These are phyloP conservation scores for Blastobotrys serpentis DNA, from an alignment of 1,139 yeast genomes.

Conservation along the genomic window DNA sequence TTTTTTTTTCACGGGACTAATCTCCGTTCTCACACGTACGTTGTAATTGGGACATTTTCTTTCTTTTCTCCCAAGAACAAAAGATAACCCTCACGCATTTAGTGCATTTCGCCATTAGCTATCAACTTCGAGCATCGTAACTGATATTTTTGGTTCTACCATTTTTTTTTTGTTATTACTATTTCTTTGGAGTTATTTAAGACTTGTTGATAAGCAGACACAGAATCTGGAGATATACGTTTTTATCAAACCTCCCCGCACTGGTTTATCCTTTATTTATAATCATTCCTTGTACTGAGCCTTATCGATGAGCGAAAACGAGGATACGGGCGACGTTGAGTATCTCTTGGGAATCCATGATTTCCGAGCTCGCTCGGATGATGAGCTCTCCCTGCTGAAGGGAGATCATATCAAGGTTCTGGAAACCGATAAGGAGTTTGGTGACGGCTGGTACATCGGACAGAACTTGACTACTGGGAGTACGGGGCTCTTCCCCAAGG, in stretches of 20 bases:
- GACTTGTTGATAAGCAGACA: too few relatives aligned
- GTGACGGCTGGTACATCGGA: slow-evolving; percentile 96
- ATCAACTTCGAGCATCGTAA: too few relatives aligned
- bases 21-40: neutral
- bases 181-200: too few relatives aligned
- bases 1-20: too few relatives aligned
- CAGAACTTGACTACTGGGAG: slow-evolving; percentile 65
- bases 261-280: neutral
- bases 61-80: neutral
- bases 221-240: too few relatives aligned
- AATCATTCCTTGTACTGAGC: neutral
- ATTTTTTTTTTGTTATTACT: neutral
- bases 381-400: slow-evolving; percentile 73
- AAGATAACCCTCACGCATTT: neutral
- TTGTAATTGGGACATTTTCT: neutral
- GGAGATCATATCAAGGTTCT: slow-evolving; percentile 89
- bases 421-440: slow-evolving; percentile 88
- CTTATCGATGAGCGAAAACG: slow-evolving; percentile 3
- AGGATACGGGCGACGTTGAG: slow-evolving; percentile 24
- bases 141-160: too few relatives aligned
- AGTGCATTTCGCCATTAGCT: too few relatives aligned
- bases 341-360: slow-evolving; percentile 68
- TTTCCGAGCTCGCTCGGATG: slow-evolving; percentile 82
- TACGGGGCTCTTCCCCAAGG: slow-evolving; percentile 87
- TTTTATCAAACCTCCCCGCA: too few relatives aligned